Conservation (phyloP, 1,284 basidiomycete genomes). For the Rhodotorula sp. region DNA sequence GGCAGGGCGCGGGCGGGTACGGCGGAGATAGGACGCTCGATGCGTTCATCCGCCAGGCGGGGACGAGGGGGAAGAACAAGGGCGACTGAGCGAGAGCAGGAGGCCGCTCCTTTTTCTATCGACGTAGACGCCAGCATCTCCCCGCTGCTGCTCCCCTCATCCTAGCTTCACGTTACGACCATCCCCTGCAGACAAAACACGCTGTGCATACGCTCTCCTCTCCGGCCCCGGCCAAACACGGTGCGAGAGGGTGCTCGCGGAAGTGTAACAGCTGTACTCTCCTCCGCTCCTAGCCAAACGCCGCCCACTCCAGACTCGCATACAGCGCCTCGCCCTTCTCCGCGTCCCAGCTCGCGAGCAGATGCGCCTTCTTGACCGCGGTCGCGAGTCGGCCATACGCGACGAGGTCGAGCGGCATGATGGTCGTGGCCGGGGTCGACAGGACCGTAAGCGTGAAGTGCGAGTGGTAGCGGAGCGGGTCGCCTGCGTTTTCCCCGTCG, state of each 20-base stretch:
- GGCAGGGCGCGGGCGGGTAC: not conserved
- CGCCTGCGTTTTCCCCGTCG: conserved; percentile 60
- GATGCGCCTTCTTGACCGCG: conserved; percentile 94
- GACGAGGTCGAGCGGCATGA: conserved; percentile 87
- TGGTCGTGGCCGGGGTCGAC: conserved; percentile 61
- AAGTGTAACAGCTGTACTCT: too few species aligned
- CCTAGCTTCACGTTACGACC: not conserved
- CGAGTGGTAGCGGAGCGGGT: conserved; percentile 93
- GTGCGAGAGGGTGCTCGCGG: not conserved
- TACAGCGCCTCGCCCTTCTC: conserved; percentile 51
- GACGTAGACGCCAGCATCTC: too few species aligned
- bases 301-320: conserved; percentile 41
- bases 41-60: conserved; percentile 16
- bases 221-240: not conserved
- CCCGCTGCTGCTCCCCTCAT: too few species aligned
- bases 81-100: conserved; percentile 1
- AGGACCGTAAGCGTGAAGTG: conserved; percentile 89
- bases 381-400: conserved; percentile 94
- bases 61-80: conserved; percentile 21
- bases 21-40: conserved; percentile 17
- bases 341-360: conserved; percentile 85
- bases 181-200: not conserved
- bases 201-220: not conserved
- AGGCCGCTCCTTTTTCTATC: not conserved
- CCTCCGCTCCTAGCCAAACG: conserved; percentile 33